These are phyloP conservation scores for Phallus indusiatus DNA, from an alignment of 768 basidiomycete species.

Conservation along the genomic window DNA sequence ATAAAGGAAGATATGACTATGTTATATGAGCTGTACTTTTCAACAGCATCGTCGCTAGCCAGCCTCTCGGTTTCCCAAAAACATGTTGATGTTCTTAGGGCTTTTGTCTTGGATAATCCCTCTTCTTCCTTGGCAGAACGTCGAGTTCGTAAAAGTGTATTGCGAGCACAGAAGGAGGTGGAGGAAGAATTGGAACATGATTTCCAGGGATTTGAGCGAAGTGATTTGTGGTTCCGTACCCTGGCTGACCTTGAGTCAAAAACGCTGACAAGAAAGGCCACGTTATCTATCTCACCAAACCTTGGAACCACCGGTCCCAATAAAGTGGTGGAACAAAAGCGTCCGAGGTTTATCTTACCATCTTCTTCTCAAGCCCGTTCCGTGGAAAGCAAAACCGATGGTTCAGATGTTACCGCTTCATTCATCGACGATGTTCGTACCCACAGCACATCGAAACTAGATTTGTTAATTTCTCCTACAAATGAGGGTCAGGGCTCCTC, in stretches of 20 bases:
- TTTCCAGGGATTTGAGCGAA: constrained; percentile 80
- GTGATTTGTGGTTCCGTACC: constrained; percentile 89
- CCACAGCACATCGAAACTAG: constrained; percentile 48
- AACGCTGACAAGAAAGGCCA: not conserved
- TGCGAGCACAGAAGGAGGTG: constrained; percentile 77
- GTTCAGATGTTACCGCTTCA: not conserved
- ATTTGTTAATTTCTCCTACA: constrained; percentile 73
- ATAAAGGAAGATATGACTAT: constrained; percentile 82
- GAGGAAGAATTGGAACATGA: constrained; percentile 88
- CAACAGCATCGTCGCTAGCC: constrained; percentile 44
- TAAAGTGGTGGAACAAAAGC: not conserved
- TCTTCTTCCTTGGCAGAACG: constrained; percentile 36
- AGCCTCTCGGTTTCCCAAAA: constrained; percentile 60
- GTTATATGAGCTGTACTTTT: constrained; percentile 85
- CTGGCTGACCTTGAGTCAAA: constrained; percentile 42
- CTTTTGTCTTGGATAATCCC: constrained; percentile 47
- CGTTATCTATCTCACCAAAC: not conserved
- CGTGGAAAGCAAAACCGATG: constrained; percentile 11
- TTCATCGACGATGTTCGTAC: constrained; percentile 12
- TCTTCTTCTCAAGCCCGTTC: not conserved
- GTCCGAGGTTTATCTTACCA: constrained; percentile 6
- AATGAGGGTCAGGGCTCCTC: constrained; percentile 42
- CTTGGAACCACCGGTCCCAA: not conserved
- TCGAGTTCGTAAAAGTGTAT: constrained; percentile 66
- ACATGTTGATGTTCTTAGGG: constrained; percentile 58